Evolutionary conservation across 352 stramenopile genomes (phyloP).

Genomic region (Ophiocytium majus): DNA sequence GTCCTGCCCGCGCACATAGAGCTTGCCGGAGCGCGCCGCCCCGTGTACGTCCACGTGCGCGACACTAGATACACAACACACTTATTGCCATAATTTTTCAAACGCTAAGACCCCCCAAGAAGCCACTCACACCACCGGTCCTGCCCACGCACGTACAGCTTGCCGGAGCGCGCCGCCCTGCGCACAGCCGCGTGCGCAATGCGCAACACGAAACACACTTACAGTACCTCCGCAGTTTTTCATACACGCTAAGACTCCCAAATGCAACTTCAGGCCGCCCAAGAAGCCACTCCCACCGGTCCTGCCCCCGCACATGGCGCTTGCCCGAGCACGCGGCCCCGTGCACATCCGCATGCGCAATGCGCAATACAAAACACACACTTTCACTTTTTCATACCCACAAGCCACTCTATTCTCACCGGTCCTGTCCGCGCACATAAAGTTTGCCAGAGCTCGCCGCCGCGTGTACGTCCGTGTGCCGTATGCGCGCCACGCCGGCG

Average conservation of each 20-base stretch:
- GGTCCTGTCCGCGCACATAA: constrained; percentile 37
- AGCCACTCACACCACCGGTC: constrained; percentile 3
- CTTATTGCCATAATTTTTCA: too few species aligned
- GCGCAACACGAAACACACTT: too few species aligned
- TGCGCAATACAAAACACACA: too few species aligned
- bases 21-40: constrained; percentile 32
- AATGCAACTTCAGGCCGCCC: too few species aligned
- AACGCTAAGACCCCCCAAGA: too few species aligned
- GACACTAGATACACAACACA: too few species aligned
- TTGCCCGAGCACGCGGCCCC: constrained; percentile 33
- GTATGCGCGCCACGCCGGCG: neutral
- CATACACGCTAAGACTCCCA: too few species aligned
- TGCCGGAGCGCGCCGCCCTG: constrained; percentile 26
- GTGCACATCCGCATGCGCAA: neutral
- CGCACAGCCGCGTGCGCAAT: constrained; percentile 1
- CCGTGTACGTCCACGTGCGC: neutral
- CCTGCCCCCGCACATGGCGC: constrained; percentile 36
- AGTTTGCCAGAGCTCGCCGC: constrained; percentile 37
- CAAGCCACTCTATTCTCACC: neutral
- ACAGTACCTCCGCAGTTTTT: too few species aligned
- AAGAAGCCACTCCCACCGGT: neutral
- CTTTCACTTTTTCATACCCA: neutral
- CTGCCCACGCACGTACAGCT: constrained; percentile 41
- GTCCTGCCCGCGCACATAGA: constrained; percentile 42
- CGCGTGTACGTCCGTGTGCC: neutral